Base-by-base conservation (phyloP, 169 alveolate species). In the Cryptosporidium meleagridis region DNA sequence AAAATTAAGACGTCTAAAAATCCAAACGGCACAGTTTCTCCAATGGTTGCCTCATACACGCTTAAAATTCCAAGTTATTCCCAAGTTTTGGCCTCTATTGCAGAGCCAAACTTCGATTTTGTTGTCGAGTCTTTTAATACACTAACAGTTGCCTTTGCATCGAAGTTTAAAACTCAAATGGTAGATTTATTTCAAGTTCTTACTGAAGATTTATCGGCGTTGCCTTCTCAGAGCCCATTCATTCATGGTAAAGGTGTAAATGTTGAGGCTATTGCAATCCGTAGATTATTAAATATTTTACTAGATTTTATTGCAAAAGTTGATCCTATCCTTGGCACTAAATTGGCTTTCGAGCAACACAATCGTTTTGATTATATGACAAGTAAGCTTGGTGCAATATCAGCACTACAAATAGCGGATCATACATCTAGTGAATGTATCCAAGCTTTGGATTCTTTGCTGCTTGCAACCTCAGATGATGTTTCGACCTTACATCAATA, bases 181-280 rank as follows among this genome's bases (percentile, higher is more conserved):
- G 44, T 80, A 6, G 65, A 61, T 37, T 65, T 80, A 44, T 80
- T 62, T 33, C 41, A 80, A 14, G 31, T 41, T 26, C 35, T 65
- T 18, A 80, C 73, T 12, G 51, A 80, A 10, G 89, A 80, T 45
- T 53, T 80, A 31, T 23, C 59, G 12, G 67, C 61, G 9, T 35
- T 80, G 2, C 80, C 73, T 18, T 80, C 89, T 10, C 89, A 80
- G 48, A 62, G 89, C 52, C 89, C 89, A 2, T 80, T 80, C 29
- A 23, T 62, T 21, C 31, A 45, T 9, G 89, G 89, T 0, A 80
- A 80, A 51, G 89, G 89, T 12, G 73, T 80, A 1, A 80, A 80
- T 80, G 68, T 80, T 1, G 89, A 80, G 21, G 89, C 75, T 0
- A 80, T 80, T 61, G 75, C 67, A 44, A 59, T 80, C 18, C 72